A percentile compares a stretch with the other conserved stretches of the same genome.
phyloP scores from a whole-genome alignment of 2,329 filamentous ascomycete species.

The Onygenales sp. region DNA sequence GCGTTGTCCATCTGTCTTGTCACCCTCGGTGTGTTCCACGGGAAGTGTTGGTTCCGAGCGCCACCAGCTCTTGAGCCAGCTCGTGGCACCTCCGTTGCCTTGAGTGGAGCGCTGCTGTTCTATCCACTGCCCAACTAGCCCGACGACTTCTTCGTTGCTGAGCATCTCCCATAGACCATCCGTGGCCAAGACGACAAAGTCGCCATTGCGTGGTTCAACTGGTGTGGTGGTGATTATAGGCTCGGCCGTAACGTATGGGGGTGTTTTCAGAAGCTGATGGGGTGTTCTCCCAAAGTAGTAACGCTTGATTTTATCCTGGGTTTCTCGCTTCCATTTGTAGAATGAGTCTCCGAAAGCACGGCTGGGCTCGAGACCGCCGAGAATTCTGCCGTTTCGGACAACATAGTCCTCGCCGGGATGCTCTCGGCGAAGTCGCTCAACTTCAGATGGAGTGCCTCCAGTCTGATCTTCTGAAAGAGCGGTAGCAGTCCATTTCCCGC shows the following conservation, averaged over 20 bases:
- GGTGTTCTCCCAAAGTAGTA: slow-evolving; percentile 82
- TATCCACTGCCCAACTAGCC: slow-evolving; percentile 92
- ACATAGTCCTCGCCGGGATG: slow-evolving; percentile 87
- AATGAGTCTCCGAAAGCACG: slow-evolving; percentile 92
- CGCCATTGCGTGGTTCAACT: slow-evolving; percentile 77
- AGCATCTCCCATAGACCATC: slow-evolving; percentile 99
- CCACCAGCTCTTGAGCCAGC: slow-evolving; percentile 67
- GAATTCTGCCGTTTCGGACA: slow-evolving; percentile 76
- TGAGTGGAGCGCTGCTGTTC: slow-evolving; percentile 54
- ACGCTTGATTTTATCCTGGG: slow-evolving; percentile 69
- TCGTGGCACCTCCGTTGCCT: slow-evolving; percentile 35
- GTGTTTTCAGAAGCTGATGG: slow-evolving; percentile 70
- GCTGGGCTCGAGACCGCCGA: slow-evolving; percentile 85
- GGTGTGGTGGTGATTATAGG: slow-evolving; percentile 89
- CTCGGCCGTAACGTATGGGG: slow-evolving; percentile 94
- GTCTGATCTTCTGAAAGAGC: slow-evolving; percentile 90
- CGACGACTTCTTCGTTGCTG: slow-evolving; percentile 95
- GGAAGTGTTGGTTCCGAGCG: slow-evolving; percentile 52
- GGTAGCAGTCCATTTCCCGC: slow-evolving; percentile 87
- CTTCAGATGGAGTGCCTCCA: slow-evolving; percentile 78
- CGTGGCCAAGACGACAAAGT: slow-evolving; percentile 93
- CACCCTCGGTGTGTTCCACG: slow-evolving; percentile 55
- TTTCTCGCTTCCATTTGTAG: slow-evolving; percentile 90
- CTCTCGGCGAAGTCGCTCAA: slow-evolving; percentile 67
- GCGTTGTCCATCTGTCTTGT: slow-evolving; percentile 54